A percentile compares a stretch with the other conserved stretches of the same genome.
Conservation (phyloP, 164 flowering plant species). For the Berberis vulgaris region DNA sequence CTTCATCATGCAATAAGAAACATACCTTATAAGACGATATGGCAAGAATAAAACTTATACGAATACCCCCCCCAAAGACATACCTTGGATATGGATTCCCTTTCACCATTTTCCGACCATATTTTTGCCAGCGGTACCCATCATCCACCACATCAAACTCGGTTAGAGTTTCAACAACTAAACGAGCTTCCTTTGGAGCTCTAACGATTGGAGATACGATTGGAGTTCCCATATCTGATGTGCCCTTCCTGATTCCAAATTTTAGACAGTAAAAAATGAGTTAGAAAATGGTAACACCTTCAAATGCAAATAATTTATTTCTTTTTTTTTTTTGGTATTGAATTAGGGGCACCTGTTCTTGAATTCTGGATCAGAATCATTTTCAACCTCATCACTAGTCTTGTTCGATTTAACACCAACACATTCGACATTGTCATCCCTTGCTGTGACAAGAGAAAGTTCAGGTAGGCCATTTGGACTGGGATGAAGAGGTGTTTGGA, state of each 20-base stretch:
- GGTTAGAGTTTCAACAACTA: constrained; percentile 11
- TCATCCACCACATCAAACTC: constrained; percentile 18
- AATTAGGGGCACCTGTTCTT: constrained; percentile 3
- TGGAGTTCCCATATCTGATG: constrained; percentile 3
- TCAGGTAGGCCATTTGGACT: constrained; percentile 35
- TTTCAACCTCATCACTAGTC: constrained; percentile 36
- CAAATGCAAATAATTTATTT: no score
- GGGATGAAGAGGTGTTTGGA: constrained; percentile 11
- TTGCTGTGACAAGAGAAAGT: constrained; percentile 34
- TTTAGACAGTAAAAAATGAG: background rate
- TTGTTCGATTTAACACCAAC: constrained; percentile 15
- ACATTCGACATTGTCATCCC: constrained; percentile 33
- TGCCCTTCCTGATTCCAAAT: constrained; percentile 7
- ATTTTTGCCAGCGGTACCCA: constrained; percentile 17
- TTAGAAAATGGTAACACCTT: no score
- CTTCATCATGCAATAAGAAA: background rate
- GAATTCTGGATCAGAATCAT: constrained; percentile 40
- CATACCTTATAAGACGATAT: no score
- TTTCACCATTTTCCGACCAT: constrained; percentile 29
- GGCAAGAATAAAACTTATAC: no score
- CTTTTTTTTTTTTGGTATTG: no score
- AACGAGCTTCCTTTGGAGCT: constrained; percentile 11
- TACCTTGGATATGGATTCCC: constrained; percentile 17
- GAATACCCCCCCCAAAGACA: background rate
- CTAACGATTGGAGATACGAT: constrained; percentile 13